phyloP scores from a whole-genome alignment of 768 basidiomycete genomes.

The Boletus coccyginus region DNA sequence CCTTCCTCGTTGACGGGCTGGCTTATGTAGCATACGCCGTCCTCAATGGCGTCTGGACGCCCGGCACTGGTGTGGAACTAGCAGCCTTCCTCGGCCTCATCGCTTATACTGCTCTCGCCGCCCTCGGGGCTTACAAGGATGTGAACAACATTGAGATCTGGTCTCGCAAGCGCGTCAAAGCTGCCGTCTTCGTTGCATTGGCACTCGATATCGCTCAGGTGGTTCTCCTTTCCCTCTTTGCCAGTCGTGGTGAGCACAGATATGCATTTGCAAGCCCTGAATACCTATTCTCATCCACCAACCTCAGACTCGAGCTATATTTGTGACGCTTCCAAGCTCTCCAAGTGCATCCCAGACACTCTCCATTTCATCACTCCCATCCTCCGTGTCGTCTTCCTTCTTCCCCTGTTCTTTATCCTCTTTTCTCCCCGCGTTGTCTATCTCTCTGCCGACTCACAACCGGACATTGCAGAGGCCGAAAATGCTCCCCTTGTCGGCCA shows the following conservation, averaged over 20 bases:
- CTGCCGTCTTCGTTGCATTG: constrained; percentile 51
- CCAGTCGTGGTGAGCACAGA: constrained; percentile 34
- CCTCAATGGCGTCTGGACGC: constrained; percentile 63
- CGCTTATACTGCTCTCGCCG: constrained; percentile 70
- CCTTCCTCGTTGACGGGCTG: constrained; percentile 76
- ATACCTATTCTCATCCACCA: background rate
- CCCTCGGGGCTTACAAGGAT: constrained; percentile 79
- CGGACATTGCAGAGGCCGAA: constrained; percentile 17
- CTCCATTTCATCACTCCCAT: constrained; percentile 56
- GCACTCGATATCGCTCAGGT: constrained; percentile 60
- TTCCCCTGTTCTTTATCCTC: constrained; percentile 59
- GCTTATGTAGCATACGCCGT: constrained; percentile 66
- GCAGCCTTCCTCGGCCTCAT: constrained; percentile 66
- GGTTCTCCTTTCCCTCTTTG: constrained; percentile 46
- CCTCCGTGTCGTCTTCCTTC: constrained; percentile 61
- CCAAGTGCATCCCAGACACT: constrained; percentile 33
- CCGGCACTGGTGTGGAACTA: constrained; percentile 60
- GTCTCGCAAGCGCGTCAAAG: constrained; percentile 56
- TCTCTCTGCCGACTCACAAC: constrained; percentile 30
- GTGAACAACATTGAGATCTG: constrained; percentile 67
- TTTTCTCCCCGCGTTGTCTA: constrained; percentile 65
- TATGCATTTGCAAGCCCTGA: background rate
- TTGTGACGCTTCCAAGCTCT: constrained; percentile 22
- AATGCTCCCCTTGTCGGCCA: constrained; percentile 29
- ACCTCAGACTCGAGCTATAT: constrained; percentile 16